Evolutionary conservation across 75 land plant species (phyloP).

Genomic region (Sequoia sempervirens): DNA sequence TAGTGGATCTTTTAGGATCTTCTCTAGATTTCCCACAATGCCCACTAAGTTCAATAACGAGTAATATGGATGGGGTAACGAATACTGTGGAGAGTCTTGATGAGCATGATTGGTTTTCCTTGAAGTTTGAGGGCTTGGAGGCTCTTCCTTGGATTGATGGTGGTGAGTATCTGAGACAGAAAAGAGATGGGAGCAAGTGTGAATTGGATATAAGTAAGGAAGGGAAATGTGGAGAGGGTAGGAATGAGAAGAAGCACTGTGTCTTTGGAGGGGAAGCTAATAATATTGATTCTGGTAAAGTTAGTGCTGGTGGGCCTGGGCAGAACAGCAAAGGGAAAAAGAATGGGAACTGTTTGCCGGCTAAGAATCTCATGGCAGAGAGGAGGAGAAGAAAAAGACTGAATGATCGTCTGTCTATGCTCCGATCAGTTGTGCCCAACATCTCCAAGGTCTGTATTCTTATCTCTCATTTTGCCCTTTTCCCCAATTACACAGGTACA

Average conservation of each 20-base stretch:
- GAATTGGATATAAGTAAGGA: background rate
- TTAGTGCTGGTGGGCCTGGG: background rate
- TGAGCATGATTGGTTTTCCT: background rate
- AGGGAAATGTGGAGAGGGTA: background rate
- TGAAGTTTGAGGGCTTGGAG: background rate
- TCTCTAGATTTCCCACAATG: background rate
- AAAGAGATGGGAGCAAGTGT: background rate
- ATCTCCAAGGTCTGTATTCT: slow-evolving; percentile 69
- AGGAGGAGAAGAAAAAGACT: slow-evolving; percentile 71
- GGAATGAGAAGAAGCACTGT: background rate
- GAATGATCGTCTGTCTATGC: slow-evolving; percentile 83
- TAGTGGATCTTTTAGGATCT: background rate
- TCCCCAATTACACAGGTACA: background rate
- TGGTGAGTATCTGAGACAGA: background rate
- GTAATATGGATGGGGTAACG: background rate
- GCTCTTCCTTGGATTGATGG: background rate
- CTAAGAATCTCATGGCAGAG: slow-evolving; percentile 90
- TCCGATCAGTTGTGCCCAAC: slow-evolving; percentile 84
- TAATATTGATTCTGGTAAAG: background rate
- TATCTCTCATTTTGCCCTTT: background rate
- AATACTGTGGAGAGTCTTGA: background rate
- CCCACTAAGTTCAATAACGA: background rate
- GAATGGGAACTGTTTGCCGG: slow-evolving; percentile 63
- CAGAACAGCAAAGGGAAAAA: slow-evolving; percentile 12
- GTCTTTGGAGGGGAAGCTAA: background rate